Conservation (phyloP, 2,329 filamentous ascomycete genomes). For the Sporothrix protearum region DNA sequence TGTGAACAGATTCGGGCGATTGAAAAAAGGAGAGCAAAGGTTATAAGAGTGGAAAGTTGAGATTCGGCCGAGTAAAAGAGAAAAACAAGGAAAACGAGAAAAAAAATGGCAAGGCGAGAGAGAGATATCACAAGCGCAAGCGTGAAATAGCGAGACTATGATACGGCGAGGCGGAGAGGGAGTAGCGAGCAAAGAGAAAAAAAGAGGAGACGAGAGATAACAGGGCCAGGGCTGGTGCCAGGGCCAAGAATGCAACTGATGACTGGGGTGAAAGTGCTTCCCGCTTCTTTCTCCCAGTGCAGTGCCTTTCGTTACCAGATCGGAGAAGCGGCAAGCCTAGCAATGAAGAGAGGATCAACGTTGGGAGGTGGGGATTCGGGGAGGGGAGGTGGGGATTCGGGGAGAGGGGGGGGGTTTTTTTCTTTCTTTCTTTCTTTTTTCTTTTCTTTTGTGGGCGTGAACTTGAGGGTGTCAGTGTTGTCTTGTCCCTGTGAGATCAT, state of each 20-base stretch:
- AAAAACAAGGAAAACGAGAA: not conserved
- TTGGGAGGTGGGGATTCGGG: slow-evolving; percentile 5
- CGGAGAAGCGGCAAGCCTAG: slow-evolving; percentile 19
- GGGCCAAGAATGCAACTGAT: not conserved
- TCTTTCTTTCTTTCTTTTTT: not conserved
- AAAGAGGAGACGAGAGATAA: slow-evolving; percentile 7
- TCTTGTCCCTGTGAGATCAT: not conserved
- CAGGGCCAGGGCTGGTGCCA: not conserved
- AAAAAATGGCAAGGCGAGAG: not conserved
- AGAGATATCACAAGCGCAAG: slow-evolving; percentile 16
- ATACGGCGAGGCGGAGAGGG: not conserved
- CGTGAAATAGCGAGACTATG: slow-evolving; percentile 9
- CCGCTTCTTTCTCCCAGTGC: not conserved
- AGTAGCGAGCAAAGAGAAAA: not conserved
- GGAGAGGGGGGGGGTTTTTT: too few relatives aligned
- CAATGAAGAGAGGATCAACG: not conserved
- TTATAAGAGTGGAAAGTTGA: not conserved
- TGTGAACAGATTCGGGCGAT: too few relatives aligned
- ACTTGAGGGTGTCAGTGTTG: not conserved
- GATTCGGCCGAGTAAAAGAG: not conserved
- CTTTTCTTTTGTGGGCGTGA: not conserved
- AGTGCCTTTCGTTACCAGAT: not conserved
- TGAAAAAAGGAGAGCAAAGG: not conserved
- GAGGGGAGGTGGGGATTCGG: not conserved
- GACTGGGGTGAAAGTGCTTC: not conserved